These are phyloP conservation scores for Nicotiana sylvestris DNA, from an alignment of 257 asterid genomes.

Conservation along the genomic window DNA sequence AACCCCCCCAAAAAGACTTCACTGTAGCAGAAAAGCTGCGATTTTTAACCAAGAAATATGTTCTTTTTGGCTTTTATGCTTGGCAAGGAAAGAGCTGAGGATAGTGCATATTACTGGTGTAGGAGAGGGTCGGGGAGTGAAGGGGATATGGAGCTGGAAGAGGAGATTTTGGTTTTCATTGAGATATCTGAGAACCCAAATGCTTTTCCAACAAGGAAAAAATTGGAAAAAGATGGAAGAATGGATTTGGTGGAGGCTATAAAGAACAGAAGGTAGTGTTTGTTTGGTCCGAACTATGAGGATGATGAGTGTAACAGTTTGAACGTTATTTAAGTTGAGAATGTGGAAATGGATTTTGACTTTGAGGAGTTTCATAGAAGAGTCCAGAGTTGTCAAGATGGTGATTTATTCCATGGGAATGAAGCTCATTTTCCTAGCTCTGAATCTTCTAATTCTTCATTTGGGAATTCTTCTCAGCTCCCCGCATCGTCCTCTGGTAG, in stretches of 20 bases:
- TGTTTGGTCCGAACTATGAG: constrained; percentile 64
- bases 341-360: constrained; percentile 24
- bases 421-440: constrained; percentile 18
- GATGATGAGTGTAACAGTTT: constrained; percentile 29
- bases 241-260: constrained; percentile 74
- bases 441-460: not conserved
- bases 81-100: constrained; percentile 8
- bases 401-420: constrained; percentile 25
- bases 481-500: constrained; percentile 32
- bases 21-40: not conserved
- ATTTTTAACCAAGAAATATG: not conserved
- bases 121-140: constrained; percentile 30
- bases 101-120: constrained; percentile 38
- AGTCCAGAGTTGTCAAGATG: constrained; percentile 33
- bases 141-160: constrained; percentile 69
- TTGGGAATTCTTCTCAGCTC: constrained; percentile 23
- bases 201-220: constrained; percentile 61
- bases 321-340: constrained; percentile 20
- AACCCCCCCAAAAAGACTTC: constrained; percentile 16
- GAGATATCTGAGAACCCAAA: constrained; percentile 58
- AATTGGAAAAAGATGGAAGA: constrained; percentile 66
- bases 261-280: constrained; percentile 63
- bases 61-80: constrained; percentile 24
- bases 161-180: constrained; percentile 73
- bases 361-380: constrained; percentile 48